Evolutionary conservation across 495 filamentous ascomycete genomes (phyloP).

Genomic region (Penicillium antarcticum): DNA sequence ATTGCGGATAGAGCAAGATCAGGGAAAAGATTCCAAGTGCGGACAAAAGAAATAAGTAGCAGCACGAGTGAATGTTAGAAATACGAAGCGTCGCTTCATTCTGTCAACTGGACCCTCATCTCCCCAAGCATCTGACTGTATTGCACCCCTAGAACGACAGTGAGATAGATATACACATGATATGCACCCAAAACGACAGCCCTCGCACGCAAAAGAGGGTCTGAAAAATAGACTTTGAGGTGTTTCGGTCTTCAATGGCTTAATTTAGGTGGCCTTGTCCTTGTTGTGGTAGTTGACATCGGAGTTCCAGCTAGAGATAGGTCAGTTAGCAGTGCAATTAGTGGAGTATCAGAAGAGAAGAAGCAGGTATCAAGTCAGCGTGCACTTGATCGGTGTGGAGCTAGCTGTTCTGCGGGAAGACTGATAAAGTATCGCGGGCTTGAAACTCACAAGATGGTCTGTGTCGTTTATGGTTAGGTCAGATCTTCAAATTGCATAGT

Average conservation of each 20-base stretch:
- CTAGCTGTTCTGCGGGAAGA: neutral
- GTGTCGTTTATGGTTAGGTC: constrained; percentile 28
- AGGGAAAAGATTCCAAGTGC: neutral
- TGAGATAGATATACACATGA: constrained; percentile 26
- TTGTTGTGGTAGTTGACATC: constrained; percentile 95
- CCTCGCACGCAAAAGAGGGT: constrained; percentile 4
- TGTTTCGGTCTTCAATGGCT: neutral
- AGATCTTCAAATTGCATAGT: neutral
- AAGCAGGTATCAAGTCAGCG: neutral
- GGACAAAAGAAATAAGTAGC: constrained; percentile 1
- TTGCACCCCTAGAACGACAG: constrained; percentile 11
- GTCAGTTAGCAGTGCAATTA: constrained; percentile 19
- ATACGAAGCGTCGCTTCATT: constrained; percentile 16
- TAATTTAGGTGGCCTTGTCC: constrained; percentile 63
- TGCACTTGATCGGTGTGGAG: neutral
- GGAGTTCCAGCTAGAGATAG: constrained; percentile 75
- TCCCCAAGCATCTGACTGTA: constrained; percentile 10
- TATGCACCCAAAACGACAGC: constrained; percentile 13
- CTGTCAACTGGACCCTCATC: constrained; percentile 8
- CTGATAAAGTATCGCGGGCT: neutral
- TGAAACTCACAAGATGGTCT: constrained; percentile 66
- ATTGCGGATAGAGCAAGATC: neutral
- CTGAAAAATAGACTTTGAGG: constrained; percentile 1
- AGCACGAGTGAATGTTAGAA: neutral
- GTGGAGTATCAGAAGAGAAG: neutral